Evolutionary conservation across 306 rosid genomes (phyloP).

Genomic region (Mucuna pruriens): DNA sequence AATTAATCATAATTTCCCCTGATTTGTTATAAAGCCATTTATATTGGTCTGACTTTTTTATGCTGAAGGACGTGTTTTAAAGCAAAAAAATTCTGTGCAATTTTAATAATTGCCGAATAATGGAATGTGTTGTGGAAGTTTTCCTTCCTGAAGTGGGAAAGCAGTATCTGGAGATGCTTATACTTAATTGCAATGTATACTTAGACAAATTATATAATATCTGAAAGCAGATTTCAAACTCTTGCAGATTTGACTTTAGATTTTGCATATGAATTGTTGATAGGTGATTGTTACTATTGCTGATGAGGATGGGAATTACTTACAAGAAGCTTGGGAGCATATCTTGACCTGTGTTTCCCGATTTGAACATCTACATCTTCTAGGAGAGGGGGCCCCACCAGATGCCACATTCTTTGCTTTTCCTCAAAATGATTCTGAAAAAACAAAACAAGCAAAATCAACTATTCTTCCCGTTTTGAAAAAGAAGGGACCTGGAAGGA

Average conservation of each 20-base stretch:
- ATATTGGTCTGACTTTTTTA: background rate
- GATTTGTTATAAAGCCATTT: background rate
- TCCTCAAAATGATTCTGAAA: conserved; percentile 89
- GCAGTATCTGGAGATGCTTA: conserved; percentile 14
- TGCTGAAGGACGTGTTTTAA: background rate
- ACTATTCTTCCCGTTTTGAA: conserved; percentile 88
- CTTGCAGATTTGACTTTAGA: conserved; percentile 37
- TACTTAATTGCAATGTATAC: conserved; percentile 5
- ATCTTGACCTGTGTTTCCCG: conserved; percentile 99
- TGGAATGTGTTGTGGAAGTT: conserved; percentile 25
- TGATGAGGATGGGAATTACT: conserved; percentile 97
- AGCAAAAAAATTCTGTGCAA: background rate
- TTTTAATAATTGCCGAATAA: background rate
- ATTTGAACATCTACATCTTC: conserved; percentile 97
- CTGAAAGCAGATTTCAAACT: conserved; percentile 27
- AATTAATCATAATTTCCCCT: background rate
- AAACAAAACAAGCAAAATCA: conserved; percentile 80
- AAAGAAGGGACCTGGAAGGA: conserved; percentile 93
- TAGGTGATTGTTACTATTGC: conserved; percentile 94
- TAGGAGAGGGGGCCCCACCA: conserved; percentile 99
- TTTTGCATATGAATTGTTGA: conserved; percentile 47
- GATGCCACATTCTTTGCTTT: conserved; percentile 98
- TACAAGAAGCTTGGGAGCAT: conserved; percentile 99
- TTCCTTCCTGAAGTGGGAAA: background rate
- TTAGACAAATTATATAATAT: conserved; percentile 5